A percentile compares a stretch with the other conserved stretches of the same genome.
Evolutionary conservation across 495 filamentous ascomycete genomes (phyloP).

Genomic region (Aspergillus nanangensis): DNA sequence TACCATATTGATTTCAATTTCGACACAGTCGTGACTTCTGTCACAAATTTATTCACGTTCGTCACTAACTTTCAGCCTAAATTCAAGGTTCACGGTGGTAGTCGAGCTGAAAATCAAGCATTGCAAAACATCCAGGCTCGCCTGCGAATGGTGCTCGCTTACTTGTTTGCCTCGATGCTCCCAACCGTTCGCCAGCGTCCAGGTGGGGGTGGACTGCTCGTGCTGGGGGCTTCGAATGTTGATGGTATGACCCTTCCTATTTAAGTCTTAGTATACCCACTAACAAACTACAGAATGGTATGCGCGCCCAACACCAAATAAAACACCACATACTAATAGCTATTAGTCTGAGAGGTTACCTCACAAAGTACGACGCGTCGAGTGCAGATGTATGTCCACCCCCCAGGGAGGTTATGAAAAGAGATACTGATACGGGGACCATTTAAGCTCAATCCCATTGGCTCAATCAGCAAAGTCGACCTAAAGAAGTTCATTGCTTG

Average conservation of each 20-base stretch:
- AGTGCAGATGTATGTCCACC: constrained; percentile 45
- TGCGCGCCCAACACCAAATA: too few relatives aligned
- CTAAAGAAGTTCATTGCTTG: constrained; percentile 74
- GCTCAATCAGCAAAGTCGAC: constrained; percentile 68
- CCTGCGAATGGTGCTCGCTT: constrained; percentile 73
- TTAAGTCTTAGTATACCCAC: not conserved
- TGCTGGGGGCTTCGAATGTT: constrained; percentile 59
- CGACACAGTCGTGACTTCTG: constrained; percentile 56
- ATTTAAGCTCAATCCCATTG: constrained; percentile 58
- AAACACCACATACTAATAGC: too few relatives aligned
- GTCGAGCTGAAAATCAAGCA: constrained; percentile 56
- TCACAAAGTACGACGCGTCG: constrained; percentile 66
- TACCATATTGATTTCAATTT: constrained; percentile 78
- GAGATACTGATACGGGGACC: too few relatives aligned
- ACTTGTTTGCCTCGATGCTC: constrained; percentile 66
- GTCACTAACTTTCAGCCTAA: constrained; percentile 54
- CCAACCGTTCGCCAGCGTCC: constrained; percentile 50
- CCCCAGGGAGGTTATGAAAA: too few relatives aligned
- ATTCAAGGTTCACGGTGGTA: constrained; percentile 69
- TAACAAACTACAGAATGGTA: constrained; percentile 32
- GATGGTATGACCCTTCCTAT: constrained; percentile 27
- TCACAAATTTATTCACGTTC: constrained; percentile 49
- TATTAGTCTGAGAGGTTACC: constrained; percentile 24
- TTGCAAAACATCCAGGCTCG: constrained; percentile 83
- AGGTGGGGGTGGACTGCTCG: constrained; percentile 56